These are phyloP conservation scores for Lecanicillium sp. DNA, from an alignment of 2,329 filamentous ascomycete species.

Conservation along the genomic window DNA sequence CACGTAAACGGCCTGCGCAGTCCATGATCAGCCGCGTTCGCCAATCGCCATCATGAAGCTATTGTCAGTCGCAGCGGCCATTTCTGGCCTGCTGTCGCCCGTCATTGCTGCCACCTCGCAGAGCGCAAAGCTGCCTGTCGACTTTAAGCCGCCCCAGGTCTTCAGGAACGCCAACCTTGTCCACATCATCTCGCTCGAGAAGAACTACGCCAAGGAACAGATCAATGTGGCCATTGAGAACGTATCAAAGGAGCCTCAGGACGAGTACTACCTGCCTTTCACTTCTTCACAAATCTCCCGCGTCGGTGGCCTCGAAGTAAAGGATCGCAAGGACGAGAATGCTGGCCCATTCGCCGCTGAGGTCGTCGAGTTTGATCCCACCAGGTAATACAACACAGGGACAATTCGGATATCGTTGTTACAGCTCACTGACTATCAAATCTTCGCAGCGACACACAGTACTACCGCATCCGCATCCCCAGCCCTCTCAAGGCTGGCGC, in stretches of 20 bases:
- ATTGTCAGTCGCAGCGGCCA: constrained; percentile 47
- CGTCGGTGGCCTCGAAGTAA: constrained; percentile 82
- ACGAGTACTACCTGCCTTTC: constrained; percentile 89
- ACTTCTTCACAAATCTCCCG: constrained; percentile 66
- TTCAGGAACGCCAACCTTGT: constrained; percentile 94
- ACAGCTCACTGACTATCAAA: constrained; percentile 15
- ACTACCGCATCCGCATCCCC: constrained; percentile 77
- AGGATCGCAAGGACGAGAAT: constrained; percentile 76
- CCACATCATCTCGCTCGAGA: constrained; percentile 85
- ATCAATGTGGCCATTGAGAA: constrained; percentile 96
- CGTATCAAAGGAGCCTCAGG: constrained; percentile 67
- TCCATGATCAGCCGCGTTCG: constrained; percentile 28
- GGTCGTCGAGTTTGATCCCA: constrained; percentile 55
- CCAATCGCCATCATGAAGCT: constrained; percentile 34
- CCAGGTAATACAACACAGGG: constrained; percentile 41
- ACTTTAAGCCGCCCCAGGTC: constrained; percentile 79
- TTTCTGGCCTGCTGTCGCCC: constrained; percentile 51
- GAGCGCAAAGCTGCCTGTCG: constrained; percentile 51
- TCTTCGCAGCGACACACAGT: constrained; percentile 60
- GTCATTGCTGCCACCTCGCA: constrained; percentile 36
- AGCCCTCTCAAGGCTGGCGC: constrained; percentile 66
- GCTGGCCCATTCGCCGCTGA: constrained; percentile 64
- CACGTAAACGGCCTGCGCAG: constrained; percentile 20
- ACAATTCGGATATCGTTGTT: neutral
- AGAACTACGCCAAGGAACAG: constrained; percentile 82